These are phyloP conservation scores for Takakia lepidozioides DNA, from an alignment of 225 moss, liverwort and hornwort genomes.

Conservation along the genomic window DNA sequence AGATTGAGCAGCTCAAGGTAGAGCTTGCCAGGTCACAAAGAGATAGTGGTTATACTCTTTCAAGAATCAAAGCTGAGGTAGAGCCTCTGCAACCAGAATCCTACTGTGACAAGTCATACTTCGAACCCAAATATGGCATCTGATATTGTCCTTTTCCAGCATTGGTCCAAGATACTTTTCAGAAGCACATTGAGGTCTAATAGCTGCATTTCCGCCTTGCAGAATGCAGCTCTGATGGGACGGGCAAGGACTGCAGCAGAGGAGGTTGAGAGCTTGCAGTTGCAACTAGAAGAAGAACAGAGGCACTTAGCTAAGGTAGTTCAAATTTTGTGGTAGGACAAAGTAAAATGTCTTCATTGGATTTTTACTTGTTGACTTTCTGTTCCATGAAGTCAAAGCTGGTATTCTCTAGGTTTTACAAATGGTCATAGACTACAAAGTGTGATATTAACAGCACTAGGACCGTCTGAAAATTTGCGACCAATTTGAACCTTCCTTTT, in stretches of 20 bases:
- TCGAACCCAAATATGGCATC: too few relatives aligned
- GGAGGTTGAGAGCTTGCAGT: slow-evolving; percentile 48
- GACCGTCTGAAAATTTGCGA: too few relatives aligned
- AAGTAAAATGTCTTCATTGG: not conserved
- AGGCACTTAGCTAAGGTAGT: slow-evolving; percentile 62
- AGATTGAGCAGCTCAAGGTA: slow-evolving; percentile 47
- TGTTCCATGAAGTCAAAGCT: not conserved
- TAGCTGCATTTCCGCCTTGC: too few relatives aligned
- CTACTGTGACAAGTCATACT: too few relatives aligned
- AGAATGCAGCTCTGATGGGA: slow-evolving; percentile 44
- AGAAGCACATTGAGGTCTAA: too few relatives aligned
- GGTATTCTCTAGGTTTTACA: not conserved
- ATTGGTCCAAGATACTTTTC: too few relatives aligned
- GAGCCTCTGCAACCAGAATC: slow-evolving; percentile 3
- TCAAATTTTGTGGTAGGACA: not conserved
- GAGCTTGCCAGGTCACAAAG: slow-evolving; percentile 52
- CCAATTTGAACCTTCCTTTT: too few relatives aligned
- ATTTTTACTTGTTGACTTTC: not conserved
- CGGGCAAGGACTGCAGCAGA: slow-evolving; percentile 38
- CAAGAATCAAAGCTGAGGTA: slow-evolving; percentile 54
- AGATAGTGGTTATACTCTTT: slow-evolving; percentile 40
- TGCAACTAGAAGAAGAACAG: slow-evolving; percentile 65
- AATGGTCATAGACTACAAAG: not conserved
- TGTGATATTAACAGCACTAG: not conserved
- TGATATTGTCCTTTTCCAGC: too few relatives aligned